These are phyloP conservation scores for Suillus clintonianus DNA, from an alignment of 768 basidiomycete genomes.

Conservation along the genomic window DNA sequence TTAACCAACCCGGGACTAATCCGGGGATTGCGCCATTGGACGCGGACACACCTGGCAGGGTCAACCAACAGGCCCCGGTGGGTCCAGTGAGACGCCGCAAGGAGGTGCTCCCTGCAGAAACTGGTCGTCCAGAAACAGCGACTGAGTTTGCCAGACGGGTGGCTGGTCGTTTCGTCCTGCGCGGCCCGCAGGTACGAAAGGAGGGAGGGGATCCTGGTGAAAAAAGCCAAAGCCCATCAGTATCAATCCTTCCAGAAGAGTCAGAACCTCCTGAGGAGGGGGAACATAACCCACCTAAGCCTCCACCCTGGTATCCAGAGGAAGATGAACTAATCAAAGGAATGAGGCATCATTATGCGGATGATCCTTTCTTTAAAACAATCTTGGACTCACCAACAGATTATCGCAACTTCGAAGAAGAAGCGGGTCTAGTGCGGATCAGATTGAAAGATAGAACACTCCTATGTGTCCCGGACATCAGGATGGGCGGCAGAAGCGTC, in stretches of 20 bases:
- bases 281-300: too few species aligned
- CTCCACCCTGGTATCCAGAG: too few species aligned
- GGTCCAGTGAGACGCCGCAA: too few species aligned
- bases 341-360: too few species aligned
- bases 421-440: fast-evolving
- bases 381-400: neutral
- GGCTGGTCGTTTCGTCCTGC: neutral
- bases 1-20: too few species aligned
- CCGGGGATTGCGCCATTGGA: too few species aligned
- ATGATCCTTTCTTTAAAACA: neutral
- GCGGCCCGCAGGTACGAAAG: neutral
- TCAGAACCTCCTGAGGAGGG: too few species aligned
- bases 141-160: neutral
- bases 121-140: neutral
- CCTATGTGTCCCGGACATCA: neutral
- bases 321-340: neutral
- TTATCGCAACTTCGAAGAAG: neutral
- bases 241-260: too few species aligned
- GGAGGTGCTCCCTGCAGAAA: neutral
- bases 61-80: too few species aligned
- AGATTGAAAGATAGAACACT: neutral
- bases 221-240: too few species aligned
- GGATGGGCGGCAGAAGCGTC: fast-evolving
- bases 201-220: too few species aligned
- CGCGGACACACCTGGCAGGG: too few species aligned